Base-by-base conservation (phyloP, 2,329 filamentous ascomycete species). In the Apiospora saccharicola region DNA sequence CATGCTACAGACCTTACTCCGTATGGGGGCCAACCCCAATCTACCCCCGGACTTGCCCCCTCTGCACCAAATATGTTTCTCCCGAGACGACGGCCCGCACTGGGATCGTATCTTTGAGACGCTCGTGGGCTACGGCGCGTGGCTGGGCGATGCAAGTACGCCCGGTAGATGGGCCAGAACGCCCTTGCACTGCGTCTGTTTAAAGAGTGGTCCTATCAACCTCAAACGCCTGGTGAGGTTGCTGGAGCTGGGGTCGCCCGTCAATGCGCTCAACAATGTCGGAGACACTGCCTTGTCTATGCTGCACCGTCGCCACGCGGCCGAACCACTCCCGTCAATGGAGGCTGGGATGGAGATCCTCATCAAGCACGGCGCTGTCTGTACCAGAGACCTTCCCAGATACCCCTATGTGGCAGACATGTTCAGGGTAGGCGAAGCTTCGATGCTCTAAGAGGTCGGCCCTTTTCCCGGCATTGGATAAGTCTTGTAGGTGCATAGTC, bases 181-280 rank as follows among this genome's bases (percentile, higher is more conserved):
- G 30, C 53, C 53, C 30, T 37, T 61, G 53, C 53, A 61, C 53
- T 61, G 53, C 30, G 30, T 61, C 53, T 61, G 53, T 22, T 6
- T n/a, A 30, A 30, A 3, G 8, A 22, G 7, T 37, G 53, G 53
- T 10, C 53, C 30, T 8, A 4, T 61, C 6, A 22, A 61, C 53
- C 6, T 61, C 30, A 34, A n/a, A 3, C 53, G 53, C 16, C 30
- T 61, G 30, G 4, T 12, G 19, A n/a, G 16, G 53, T 37, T 61
- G 53, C 7, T 61, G 30, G 30, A 61, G 30, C 53, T 61, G 53
- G 53, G 53, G 30, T 61, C 53, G 19, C 30, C 53, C 19, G 53
- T 61, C 53, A 61, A 61, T 37, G 53, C 53, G 19, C 16, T 61
- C 16, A 37, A 16, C 7, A 2, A 8, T 26, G 16, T 0, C 6